Evolutionary conservation across 2,329 filamentous ascomycete genomes (phyloP), one percentile per base, ranked within the genome.

Genomic region (Penicillium sp.): DNA sequence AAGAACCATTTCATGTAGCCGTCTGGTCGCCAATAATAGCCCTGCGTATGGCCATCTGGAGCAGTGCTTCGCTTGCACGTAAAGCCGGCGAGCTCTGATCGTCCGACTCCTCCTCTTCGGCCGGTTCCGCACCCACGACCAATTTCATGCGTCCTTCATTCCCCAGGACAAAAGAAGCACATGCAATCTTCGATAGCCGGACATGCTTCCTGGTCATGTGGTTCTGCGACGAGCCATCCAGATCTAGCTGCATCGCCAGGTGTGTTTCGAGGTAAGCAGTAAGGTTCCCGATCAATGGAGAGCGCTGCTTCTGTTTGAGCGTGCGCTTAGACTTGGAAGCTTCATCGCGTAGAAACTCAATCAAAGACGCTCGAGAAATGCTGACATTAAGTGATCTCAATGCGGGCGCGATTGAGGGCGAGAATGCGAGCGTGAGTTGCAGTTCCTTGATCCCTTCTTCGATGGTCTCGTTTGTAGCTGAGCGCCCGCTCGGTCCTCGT

Each of bases 371-470:
- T 11, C 70, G 66, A 0, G 72, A 65, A 8, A 75, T 50, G 45
- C 53, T 63, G 5, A 75, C 41, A 40, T 71, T 72, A 1, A 75
- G 51, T 2, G 63, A 58, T 44, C 66, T 68, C 28, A 75, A 46
- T 1, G 60, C 57, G 0, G 72, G 69, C 14, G 71, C 63, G 24
- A 74, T 58, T 0, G 64, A 58, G 7, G 65, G 46, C 4, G 68
- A 65, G 51, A 75, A 74, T 1, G 69, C 65, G 5, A 75, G 47
- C 0, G 72, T 73, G 13, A 75, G 57, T 28, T 75, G 73, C 40
- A 70, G 57, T 44, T 75, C 73, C 43, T 67, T 72, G 13, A 75
- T 53, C 8, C 68, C 54, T 44, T 68, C 59, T 57, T 71, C 64
- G 8, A 69, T 55, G 22, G 62, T 44, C 20, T 46, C 31, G 14